phyloP scores from a whole-genome alignment of 805 yeast genomes.

The Cyberlindnera xishuangbannaensis region DNA sequence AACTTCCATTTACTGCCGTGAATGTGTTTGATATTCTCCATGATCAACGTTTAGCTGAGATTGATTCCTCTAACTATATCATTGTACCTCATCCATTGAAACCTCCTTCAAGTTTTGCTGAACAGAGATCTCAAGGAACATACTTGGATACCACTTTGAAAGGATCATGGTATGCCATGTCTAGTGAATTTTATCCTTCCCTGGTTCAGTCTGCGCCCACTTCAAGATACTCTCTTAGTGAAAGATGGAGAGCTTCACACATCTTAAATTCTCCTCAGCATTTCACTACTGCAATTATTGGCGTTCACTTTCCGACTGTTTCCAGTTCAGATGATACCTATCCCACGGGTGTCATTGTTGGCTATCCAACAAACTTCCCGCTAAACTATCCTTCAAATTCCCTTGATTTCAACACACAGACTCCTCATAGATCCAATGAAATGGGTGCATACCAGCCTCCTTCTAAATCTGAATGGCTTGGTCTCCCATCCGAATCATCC shows the following conservation, averaged over 20 bases:
- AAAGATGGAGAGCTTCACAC: conserved; percentile 37
- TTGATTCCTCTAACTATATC: conserved; percentile 31
- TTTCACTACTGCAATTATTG: conserved; percentile 38
- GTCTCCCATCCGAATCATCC: conserved; percentile 18
- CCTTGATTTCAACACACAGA: conserved; percentile 10
- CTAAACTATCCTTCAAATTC: conserved; percentile 11
- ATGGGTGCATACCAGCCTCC: conserved; percentile 12
- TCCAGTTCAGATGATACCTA: conserved; percentile 4
- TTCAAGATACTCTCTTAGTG: conserved; percentile 48
- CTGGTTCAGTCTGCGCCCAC: conserved; percentile 74
- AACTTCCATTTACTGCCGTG: conserved; percentile 65
- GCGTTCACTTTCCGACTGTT: conserved; percentile 38
- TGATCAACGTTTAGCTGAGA: conserved; percentile 21
- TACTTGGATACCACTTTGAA: conserved; percentile 58
- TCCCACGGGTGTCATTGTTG: conserved; percentile 13
- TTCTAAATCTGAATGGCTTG: conserved; percentile 15
- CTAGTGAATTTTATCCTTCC: conserved; percentile 71
- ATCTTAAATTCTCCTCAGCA: conserved; percentile 33
- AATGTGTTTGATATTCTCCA: conserved; percentile 70
- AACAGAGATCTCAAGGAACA: conserved; percentile 39
- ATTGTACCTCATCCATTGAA: conserved; percentile 65
- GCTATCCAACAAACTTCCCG: conserved; percentile 20
- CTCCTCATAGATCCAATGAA: conserved; percentile 12
- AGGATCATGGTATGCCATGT: conserved; percentile 83
- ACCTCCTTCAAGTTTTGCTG: conserved; percentile 22